Evolutionary conservation across 257 asterid genomes (phyloP), one percentile per base, ranked within the genome.

Genomic region (Nicotiana undulata): DNA sequence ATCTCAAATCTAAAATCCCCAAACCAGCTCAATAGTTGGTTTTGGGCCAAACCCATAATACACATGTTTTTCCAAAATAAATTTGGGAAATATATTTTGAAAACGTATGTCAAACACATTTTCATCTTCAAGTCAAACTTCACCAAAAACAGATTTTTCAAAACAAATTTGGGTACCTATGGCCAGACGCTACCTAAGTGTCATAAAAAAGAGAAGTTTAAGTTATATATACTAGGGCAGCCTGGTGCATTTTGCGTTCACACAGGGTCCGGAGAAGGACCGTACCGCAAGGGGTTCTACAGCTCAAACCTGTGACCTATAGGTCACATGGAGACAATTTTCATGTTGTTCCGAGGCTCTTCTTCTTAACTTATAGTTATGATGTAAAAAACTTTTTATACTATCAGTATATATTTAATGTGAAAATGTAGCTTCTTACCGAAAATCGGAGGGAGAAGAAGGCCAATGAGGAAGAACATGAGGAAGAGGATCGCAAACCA

Each of bases 381-480:
- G 3, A 40, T 40, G 49, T 58, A 6, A 34, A 59, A 9, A 59
- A 17, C 13, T 32, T 17, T n/a, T 63, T n/a, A 22, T 34, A 37
- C 13, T 37, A 77, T 32, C 24, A 40, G 20, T 13, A 9, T 17
- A 6, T 28, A n/a, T 60, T 28, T 20, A 16, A 31, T 2, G 49
- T 40, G 49, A 40, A 29, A 40, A 40, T 40, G 49, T 40, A 40
- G 49, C 12, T 40, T 60, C 20, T 29, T 83, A 94, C 99, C 97
- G 87, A 55, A 95, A 93, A 86, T 89, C 90, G 11, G 58, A 72
- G 9, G 99, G 99, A 79, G 95, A 91, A 84, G 97, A 83, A 17
- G 99, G 99, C 96, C 99, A 95, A 68, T 87, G 91, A 15, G 93
- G 86, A 52, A 93, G 89, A 40, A 77, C 89, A 34, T 95, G 88